Evolutionary conservation across 2,329 filamentous ascomycete genomes (phyloP).

Genomic region (Parastagonospora avenae): DNA sequence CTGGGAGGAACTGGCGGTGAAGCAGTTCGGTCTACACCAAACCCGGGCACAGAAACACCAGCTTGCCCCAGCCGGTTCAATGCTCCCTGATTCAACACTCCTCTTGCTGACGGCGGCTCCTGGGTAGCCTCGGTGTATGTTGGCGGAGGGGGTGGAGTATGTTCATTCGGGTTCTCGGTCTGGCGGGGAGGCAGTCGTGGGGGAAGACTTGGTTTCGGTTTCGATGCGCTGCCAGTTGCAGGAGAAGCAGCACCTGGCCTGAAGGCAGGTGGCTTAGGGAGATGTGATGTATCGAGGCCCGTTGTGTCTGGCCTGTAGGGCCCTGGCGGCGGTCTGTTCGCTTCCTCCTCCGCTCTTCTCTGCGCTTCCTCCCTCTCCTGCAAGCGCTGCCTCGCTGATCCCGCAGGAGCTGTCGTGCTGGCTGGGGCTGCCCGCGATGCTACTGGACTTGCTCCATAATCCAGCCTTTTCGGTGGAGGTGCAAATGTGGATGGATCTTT

Average conservation of each 20-base stretch:
- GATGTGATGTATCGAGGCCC: constrained; percentile 68
- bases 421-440: constrained; percentile 41
- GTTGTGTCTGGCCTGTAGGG: constrained; percentile 74
- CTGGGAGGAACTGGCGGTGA: constrained; percentile 28
- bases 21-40: constrained; percentile 69
- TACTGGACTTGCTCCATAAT: constrained; percentile 54
- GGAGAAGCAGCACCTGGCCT: constrained; percentile 41
- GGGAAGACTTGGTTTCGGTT: constrained; percentile 62
- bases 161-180: constrained; percentile 56
- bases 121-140: constrained; percentile 53
- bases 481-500: constrained; percentile 79
- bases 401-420: constrained; percentile 48
- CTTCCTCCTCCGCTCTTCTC: constrained; percentile 44
- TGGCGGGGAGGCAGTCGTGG: constrained; percentile 75
- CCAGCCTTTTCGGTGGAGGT: constrained; percentile 73
- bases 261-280: constrained; percentile 73
- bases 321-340: constrained; percentile 56
- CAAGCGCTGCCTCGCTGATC: constrained; percentile 42
- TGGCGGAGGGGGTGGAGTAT: constrained; percentile 53
- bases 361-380: constrained; percentile 44
- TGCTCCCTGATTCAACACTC: constrained; percentile 63
- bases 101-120: constrained; percentile 35
- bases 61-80: constrained; percentile 70
- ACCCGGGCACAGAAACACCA: constrained; percentile 76
- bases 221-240: constrained; percentile 35